Base-by-base conservation (phyloP, 1,284 basidiomycete genomes). In the Entoloma clypeatum region DNA sequence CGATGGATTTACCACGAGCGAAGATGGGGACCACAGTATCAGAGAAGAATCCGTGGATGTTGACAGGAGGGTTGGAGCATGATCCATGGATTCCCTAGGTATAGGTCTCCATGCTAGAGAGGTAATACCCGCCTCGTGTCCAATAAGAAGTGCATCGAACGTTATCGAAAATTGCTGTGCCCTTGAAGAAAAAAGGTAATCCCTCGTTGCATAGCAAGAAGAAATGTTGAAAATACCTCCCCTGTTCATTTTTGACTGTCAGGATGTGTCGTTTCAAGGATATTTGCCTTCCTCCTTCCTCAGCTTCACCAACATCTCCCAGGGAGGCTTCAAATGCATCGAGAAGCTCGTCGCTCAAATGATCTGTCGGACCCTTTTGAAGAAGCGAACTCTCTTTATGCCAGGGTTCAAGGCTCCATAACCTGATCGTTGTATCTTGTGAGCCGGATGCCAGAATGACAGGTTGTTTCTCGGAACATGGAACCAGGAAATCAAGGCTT, bases 61-160 rank as follows among this genome's bases (percentile, higher is more conserved):
- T 9, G 91, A 93, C 7, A 96, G 71, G 4, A 97, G 73, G 0
- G 79, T 79, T 0, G 80, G 68, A 2, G n/a, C n/a, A n/a, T n/a
- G n/a, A n/a, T n/a, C n/a, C n/a, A 47, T 49, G 7, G 62, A 45
- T 16, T 51, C 50, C 1, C 49, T 48, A 3, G 51, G 41, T 2
- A 71, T 52, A 1, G 82, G 79, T 13, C 81, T 74, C 91, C 92
- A 97, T 30, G 81, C 71, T 8, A 97, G 64, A 24, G 83, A 86
- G 0, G 92, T 96, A n/a, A 97, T 69, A 22, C 88, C 89, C 3
- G 84, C 83, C 67, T 97, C 93, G 58, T 97, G 94, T 9, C 93
- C 93, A 22, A 96, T 68, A 9, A 97, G 74, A 14, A 97, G 77
- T 1, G 94, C 92, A 57, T 97, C 93, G 43, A 95, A 91, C 0